Conservation (phyloP, 768 basidiomycete species). For the Lactarius evosmus region DNA sequence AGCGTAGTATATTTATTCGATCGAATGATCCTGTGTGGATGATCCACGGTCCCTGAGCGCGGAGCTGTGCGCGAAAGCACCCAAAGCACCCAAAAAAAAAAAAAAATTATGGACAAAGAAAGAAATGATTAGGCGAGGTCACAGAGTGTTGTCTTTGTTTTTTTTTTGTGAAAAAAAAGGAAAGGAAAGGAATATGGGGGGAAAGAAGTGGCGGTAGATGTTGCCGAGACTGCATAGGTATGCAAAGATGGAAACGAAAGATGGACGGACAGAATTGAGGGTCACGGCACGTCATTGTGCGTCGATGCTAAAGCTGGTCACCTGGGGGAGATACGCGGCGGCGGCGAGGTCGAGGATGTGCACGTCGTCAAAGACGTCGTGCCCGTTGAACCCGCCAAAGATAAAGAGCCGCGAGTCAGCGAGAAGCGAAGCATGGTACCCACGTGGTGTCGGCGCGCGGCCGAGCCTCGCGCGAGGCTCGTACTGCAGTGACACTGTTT, state of each 20-base stretch:
- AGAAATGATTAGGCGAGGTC: background rate
- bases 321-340: constrained; percentile 86
- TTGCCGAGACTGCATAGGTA: background rate
- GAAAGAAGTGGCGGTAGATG: background rate
- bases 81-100: too few relatives aligned
- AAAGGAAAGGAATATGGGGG: background rate
- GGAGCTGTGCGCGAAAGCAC: background rate
- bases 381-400: constrained; percentile 87
- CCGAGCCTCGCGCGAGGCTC: constrained; percentile 71
- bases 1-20: background rate
- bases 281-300: constrained; percentile 27
- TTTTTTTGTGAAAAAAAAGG: background rate
- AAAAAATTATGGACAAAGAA: background rate
- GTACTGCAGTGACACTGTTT: constrained; percentile 76
- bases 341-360: constrained; percentile 83
- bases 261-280: background rate
- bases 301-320: constrained; percentile 52
- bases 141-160: background rate
- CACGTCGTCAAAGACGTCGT: constrained; percentile 80
- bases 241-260: background rate
- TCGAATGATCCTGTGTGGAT: background rate
- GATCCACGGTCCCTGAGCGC: background rate
- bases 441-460: constrained; percentile 66
- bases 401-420: constrained; percentile 84
- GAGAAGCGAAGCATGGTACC: constrained; percentile 80